Percentiles rank a stretch among this genome's conserved stretches.
Evolutionary conservation across 352 stramenopile species (phyloP).

Genomic region (Phytophthora pisi): DNA sequence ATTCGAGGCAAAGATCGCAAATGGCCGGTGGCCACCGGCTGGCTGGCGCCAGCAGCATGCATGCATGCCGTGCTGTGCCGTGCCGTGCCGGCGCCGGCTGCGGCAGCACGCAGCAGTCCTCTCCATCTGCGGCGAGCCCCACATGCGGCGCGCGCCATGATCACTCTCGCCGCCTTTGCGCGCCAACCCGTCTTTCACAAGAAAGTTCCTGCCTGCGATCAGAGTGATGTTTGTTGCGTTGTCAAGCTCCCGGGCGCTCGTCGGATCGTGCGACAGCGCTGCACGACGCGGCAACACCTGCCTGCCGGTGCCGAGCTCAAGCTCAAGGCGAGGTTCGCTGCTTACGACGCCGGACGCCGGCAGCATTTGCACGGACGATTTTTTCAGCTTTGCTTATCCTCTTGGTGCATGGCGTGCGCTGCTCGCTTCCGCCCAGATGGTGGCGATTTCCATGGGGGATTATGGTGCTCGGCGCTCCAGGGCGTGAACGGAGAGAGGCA

Average conservation of each 20-base stretch:
- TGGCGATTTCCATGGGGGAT: constrained; percentile 5
- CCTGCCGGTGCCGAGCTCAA: background rate
- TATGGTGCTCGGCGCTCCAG: background rate
- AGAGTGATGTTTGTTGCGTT: constrained; percentile 54
- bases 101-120: background rate
- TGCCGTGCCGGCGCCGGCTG: constrained; percentile 8
- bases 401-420: constrained; percentile 5
- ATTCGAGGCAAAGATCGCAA: constrained; percentile 31
- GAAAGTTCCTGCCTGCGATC: constrained; percentile 30
- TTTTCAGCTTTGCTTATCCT: too few relatives aligned
- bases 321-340: background rate
- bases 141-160: background rate
- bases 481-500: background rate
- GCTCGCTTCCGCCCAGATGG: constrained; percentile 32
- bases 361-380: background rate
- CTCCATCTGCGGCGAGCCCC: constrained; percentile 5
- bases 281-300: constrained; percentile 24
- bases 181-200: constrained; percentile 28
- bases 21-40: constrained; percentile 11
- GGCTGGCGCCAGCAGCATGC: background rate
- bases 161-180: too few relatives aligned
- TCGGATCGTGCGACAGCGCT: constrained; percentile 34
- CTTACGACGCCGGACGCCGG: constrained; percentile 1
- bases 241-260: constrained; percentile 32
- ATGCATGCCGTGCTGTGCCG: too few relatives aligned